These are phyloP conservation scores for Sclerospora graminicola DNA, from an alignment of 352 stramenopile genomes.

Conservation along the genomic window DNA sequence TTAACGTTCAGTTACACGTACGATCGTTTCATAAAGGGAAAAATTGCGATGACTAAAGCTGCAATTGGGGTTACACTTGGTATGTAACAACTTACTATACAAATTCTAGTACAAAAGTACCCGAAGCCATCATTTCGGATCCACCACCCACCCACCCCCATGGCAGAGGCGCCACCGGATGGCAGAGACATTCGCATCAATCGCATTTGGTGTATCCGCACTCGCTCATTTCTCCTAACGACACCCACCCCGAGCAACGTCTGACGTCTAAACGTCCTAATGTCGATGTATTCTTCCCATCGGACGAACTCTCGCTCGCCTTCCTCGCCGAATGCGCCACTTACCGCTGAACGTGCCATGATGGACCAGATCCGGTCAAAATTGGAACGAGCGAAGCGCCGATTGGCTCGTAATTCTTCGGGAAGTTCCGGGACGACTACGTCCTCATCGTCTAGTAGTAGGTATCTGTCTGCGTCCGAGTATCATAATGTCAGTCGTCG, in stretches of 20 bases:
- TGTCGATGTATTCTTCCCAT: no score
- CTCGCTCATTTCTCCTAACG: slow-evolving; percentile 7
- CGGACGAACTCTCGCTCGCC: not conserved
- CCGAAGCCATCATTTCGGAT: no score
- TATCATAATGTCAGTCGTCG: slow-evolving; percentile 15
- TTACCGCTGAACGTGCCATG: slow-evolving; percentile 52
- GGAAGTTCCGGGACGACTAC: slow-evolving; percentile 9
- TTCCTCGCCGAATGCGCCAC: slow-evolving; percentile 4
- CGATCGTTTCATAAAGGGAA: no score
- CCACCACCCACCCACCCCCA: no score
- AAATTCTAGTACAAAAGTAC: no score
- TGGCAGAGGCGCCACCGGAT: no score
- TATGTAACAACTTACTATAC: no score
- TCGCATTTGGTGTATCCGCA: not conserved
- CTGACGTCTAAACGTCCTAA: no score
- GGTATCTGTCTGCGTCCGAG: slow-evolving; percentile 32
- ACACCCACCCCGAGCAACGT: no score
- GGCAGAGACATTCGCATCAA: slow-evolving; percentile 3
- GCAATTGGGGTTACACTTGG: no score
- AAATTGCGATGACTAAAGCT: no score
- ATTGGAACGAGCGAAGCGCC: slow-evolving; percentile 46
- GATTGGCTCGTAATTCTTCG: slow-evolving; percentile 27
- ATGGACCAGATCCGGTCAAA: slow-evolving; percentile 67
- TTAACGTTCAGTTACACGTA: no score
- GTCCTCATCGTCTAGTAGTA: slow-evolving; percentile 7